Conservation (phyloP, 805 yeast genomes). For the Candida pini region DNA sequence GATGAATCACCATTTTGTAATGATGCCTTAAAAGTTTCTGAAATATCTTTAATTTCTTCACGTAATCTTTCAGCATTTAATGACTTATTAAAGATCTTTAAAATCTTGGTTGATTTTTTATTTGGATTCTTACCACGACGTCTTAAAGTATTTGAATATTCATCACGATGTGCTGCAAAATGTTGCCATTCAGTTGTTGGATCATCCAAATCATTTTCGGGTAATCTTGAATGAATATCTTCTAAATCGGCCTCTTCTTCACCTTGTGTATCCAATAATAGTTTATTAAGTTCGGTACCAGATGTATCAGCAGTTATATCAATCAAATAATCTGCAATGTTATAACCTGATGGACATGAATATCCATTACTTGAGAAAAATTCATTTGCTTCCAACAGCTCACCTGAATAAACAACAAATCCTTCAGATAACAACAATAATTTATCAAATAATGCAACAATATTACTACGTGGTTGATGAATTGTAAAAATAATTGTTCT, state of each 20-base stretch:
- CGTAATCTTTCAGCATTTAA: conserved; percentile 35
- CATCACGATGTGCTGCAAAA: conserved; percentile 75
- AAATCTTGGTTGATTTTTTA: conserved; percentile 5
- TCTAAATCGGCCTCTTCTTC: conserved; percentile 16
- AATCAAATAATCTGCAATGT: conserved; percentile 88
- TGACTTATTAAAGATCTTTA: conserved; percentile 27
- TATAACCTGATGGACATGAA: conserved; percentile 82
- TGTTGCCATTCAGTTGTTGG: conserved; percentile 84
- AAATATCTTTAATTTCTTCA: conserved; percentile 30
- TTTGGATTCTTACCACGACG: conserved; percentile 4
- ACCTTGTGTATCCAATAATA: conserved; percentile 4
- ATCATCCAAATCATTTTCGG: conserved; percentile 34
- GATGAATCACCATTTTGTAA: conserved; percentile 8
- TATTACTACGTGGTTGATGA: conserved; percentile 95
- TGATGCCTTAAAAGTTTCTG: conserved; percentile 11
- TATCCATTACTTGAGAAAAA: conserved; percentile 74
- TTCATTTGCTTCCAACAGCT: conserved; percentile 65
- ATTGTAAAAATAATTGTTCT: conserved; percentile 90
- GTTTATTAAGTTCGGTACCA: not conserved
- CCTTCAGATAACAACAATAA: conserved; percentile 80
- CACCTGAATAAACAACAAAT: conserved; percentile 80
- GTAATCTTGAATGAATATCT: conserved; percentile 24
- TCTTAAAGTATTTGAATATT: conserved; percentile 33
- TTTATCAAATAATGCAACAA: conserved; percentile 85
- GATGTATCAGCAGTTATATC: conserved; percentile 68